Evolutionary conservation across 2,329 filamentous ascomycete species (phyloP).

Genomic region (Capronia epimyces): DNA sequence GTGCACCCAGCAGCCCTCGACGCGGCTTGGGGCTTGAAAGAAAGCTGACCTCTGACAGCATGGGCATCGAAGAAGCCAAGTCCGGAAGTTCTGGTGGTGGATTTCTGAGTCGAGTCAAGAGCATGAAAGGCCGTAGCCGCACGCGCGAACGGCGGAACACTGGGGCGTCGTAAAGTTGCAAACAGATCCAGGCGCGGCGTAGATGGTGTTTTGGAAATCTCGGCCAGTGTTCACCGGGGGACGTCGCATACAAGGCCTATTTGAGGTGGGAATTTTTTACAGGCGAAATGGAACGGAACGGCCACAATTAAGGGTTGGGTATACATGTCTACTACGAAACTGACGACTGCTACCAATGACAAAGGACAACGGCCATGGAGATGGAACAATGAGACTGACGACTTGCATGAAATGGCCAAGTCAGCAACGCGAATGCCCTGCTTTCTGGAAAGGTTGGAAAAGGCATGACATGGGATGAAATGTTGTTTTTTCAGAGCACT

Average conservation of each 20-base stretch:
- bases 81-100: slow-evolving; percentile 51
- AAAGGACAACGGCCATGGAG: not conserved
- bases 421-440: not conserved
- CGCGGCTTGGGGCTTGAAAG: slow-evolving; percentile 54
- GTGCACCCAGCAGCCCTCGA: slow-evolving; percentile 57
- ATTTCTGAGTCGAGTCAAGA: slow-evolving; percentile 74
- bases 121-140: slow-evolving; percentile 61
- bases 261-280: not conserved
- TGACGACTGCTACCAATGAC: slow-evolving; percentile 7
- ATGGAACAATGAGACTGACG: not conserved
- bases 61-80: slow-evolving; percentile 40
- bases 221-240: not conserved
- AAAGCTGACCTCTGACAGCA: slow-evolving; percentile 55
- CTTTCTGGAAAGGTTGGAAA: not conserved
- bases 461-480: not conserved
- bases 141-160: slow-evolving; percentile 37
- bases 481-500: not conserved
- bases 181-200: not conserved
- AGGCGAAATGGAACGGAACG: not conserved
- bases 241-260: not conserved
- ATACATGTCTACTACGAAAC: slow-evolving; percentile 1
- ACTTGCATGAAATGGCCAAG: not conserved
- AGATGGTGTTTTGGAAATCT: not conserved
- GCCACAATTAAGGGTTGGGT: not conserved
- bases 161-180: slow-evolving; percentile 11